Conservation (phyloP, 257 asterid species). For the Solanum etuberosum region DNA sequence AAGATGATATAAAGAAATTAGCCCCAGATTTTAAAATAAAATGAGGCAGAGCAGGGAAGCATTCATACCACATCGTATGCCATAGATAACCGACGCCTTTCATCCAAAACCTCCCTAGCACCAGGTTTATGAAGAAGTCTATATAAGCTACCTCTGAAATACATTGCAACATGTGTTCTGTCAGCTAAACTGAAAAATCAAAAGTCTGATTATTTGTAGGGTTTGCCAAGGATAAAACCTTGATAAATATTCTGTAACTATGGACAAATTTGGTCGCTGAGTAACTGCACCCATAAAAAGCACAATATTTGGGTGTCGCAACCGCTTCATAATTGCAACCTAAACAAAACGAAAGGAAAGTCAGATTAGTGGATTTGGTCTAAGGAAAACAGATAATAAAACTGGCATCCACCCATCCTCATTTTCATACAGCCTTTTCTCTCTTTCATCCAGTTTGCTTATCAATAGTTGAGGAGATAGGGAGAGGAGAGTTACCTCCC, state of each 20-base stretch:
- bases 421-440: background rate
- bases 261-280: constrained; percentile 82
- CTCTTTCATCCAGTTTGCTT: background rate
- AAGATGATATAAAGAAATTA: background rate
- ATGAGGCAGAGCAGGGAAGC: background rate
- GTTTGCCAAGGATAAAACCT: constrained; percentile 29
- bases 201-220: background rate
- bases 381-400: background rate
- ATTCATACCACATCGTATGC: constrained; percentile 82
- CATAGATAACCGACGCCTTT: constrained; percentile 83
- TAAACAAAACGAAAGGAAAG: constrained; percentile 22
- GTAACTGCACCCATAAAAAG: constrained; percentile 99
- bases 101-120: constrained; percentile 73
- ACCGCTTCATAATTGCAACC: constrained; percentile 91
- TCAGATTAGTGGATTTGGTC: background rate
- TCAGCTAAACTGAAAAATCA: background rate
- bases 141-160: constrained; percentile 80
- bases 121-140: constrained; percentile 83
- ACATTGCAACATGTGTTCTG: background rate
- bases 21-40: background rate
- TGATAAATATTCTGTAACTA: constrained; percentile 86
- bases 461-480: background rate
- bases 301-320: constrained; percentile 97
- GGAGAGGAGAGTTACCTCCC: constrained; percentile 43
- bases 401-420: background rate